phyloP scores from a whole-genome alignment of 345 rosid species.

The Hibiscus trionum region DNA sequence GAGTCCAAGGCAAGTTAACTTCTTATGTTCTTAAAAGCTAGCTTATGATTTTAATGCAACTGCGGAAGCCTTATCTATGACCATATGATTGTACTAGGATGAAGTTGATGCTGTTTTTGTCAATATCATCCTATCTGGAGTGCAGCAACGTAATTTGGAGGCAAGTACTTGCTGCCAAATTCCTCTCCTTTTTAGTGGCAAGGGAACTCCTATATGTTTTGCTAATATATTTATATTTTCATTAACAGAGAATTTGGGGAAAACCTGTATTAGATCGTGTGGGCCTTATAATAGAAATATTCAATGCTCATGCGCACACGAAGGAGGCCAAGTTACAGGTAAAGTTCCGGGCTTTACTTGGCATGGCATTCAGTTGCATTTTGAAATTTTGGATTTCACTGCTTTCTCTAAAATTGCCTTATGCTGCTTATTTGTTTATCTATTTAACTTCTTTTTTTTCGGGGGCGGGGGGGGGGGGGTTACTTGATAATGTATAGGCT shows the following conservation, averaged over 20 bases:
- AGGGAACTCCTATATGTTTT: neutral
- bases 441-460: neutral
- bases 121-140: constrained; percentile 58
- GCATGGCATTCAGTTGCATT: neutral
- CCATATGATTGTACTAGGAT: constrained; percentile 31
- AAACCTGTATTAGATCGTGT: constrained; percentile 88
- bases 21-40: neutral
- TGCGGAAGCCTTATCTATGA: constrained; percentile 3
- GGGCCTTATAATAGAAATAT: constrained; percentile 90
- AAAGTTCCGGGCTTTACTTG: constrained; percentile 3
- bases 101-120: constrained; percentile 88
- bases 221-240: neutral
- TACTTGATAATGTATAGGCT: constrained; percentile 39
- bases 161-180: constrained; percentile 29
- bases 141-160: constrained; percentile 93
- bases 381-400: neutral
- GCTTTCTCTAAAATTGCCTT: neutral
- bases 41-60: constrained; percentile 5
- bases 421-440: neutral
- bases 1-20: constrained; percentile 61
- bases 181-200: neutral
- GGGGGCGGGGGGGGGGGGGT: neutral
- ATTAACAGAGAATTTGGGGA: constrained; percentile 55
- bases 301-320: constrained; percentile 91
- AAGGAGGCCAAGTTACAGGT: constrained; percentile 96